phyloP scores from a whole-genome alignment of 345 rosid genomes.

The Gossypium herbaceum region DNA sequence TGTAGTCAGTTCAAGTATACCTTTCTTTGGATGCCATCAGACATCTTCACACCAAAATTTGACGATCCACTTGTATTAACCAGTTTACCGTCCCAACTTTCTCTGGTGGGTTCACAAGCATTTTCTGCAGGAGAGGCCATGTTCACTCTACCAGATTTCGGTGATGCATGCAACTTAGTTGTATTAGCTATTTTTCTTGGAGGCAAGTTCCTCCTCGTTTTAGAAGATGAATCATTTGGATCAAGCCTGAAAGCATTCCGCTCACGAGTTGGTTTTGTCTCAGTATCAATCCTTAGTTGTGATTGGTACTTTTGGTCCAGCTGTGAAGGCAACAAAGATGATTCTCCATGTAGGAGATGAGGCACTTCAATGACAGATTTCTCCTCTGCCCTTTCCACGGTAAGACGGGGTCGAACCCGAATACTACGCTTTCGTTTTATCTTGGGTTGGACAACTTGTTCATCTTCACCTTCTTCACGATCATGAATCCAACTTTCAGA shows the following conservation, averaged over 20 bases:
- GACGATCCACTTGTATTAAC: conserved; percentile 49
- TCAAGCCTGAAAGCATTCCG: conserved; percentile 54
- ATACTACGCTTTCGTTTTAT: conserved; percentile 95
- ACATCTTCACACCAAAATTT: conserved; percentile 54
- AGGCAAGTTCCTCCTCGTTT: conserved; percentile 53
- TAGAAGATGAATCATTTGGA: conserved; percentile 61
- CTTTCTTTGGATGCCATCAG: conserved; percentile 79
- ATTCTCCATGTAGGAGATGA: conserved; percentile 50
- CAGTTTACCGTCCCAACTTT: conserved; percentile 58
- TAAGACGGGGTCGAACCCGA: conserved; percentile 82
- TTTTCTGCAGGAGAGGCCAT: conserved; percentile 51
- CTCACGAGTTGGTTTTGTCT: conserved; percentile 34
- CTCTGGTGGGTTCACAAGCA: conserved; percentile 50
- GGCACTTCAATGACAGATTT: conserved; percentile 46
- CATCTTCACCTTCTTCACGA: conserved; percentile 94
- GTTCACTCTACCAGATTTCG: conserved; percentile 65
- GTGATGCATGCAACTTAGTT: conserved; percentile 60
- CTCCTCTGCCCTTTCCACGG: conserved; percentile 61
- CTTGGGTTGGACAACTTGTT: conserved; percentile 96
- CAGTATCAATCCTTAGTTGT: conserved; percentile 53
- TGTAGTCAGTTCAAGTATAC: conserved; percentile 34
- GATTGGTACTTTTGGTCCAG: conserved; percentile 59
- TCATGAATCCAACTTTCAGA: conserved; percentile 97
- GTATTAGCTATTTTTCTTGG: conserved; percentile 64
- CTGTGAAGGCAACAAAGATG: conserved; percentile 46